Percentiles rank a stretch among this genome's conserved stretches.
phyloP scores from a whole-genome alignment of 257 asterid genomes.

The Solanum ossicruentum region DNA sequence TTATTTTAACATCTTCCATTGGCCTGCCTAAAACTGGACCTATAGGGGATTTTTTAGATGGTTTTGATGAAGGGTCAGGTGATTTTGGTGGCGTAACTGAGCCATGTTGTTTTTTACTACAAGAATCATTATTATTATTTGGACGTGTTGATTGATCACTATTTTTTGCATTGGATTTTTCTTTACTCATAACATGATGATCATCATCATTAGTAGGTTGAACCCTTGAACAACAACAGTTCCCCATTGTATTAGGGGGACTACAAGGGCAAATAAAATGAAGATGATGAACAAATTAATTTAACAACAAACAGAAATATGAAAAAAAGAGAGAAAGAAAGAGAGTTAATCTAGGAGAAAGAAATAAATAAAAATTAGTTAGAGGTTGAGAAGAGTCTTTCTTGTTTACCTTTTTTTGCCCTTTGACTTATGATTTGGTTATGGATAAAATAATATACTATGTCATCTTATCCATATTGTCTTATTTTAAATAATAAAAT shows the following conservation, averaged over 20 bases:
- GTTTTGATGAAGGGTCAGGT: slow-evolving; percentile 17
- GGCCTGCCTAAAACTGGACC: slow-evolving; percentile 81
- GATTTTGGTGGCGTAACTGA: slow-evolving; percentile 4
- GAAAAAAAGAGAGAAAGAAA: neutral
- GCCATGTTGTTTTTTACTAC: neutral
- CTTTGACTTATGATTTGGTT: neutral
- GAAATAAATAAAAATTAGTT: neutral
- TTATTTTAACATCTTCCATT: slow-evolving; percentile 55
- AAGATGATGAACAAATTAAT: neutral
- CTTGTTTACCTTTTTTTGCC: neutral
- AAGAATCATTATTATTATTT: neutral
- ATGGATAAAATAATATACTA: neutral
- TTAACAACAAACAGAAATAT: neutral
- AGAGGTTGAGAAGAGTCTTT: neutral
- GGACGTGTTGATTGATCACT: neutral
- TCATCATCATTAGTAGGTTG: neutral
- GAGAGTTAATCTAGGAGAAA: neutral
- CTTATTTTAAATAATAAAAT: neutral
- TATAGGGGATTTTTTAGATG: slow-evolving; percentile 24
- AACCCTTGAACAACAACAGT: slow-evolving; percentile 3
- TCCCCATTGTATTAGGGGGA: slow-evolving; percentile 1
- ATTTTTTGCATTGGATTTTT: neutral
- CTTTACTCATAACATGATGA: neutral
- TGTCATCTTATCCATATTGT: neutral
- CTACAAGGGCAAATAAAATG: neutral